Evolutionary conservation across 164 flowering plant species (phyloP), one percentile per base, ranked within the genome.

Genomic region (Piper betle): DNA sequence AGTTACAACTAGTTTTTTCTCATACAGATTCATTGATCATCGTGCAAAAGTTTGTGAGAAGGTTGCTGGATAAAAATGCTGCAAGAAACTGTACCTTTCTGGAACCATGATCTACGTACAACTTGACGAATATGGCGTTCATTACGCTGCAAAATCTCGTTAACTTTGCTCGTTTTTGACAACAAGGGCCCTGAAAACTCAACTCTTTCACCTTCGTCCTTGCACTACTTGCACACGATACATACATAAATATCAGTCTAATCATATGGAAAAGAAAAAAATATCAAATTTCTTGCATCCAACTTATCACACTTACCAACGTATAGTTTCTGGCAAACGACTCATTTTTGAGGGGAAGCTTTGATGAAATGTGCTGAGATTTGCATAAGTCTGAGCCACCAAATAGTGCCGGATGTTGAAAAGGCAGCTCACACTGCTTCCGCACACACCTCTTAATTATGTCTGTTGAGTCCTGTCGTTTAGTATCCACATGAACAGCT

Each of bases 121-220:
- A 85, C 85, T 62, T 82, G 92, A 62, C 99, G 88, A 64, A 90
- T 86, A 52, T 85, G 96, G 62, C 91, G 89, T 57, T 90, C 99
- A 57, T 86, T 93, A 72, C 75, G 79, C 66, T 85, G 80, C 64
- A 93, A 71, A 53, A 88, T 85, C 63, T 93, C 97, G 61, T 93
- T 96, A 55, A 90, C 75, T 80, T 73, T 78, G 55, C 82, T 73
- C n/a, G 88, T 62, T 62, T 93, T 96, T 67, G 89, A 72, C 63
- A 93, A 60, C 72, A 93, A 76, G 0, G 97, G 99, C 53, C 97
- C 99, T 15, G 97, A 93, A 73, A 80, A 93, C 71, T 93, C 96
- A 69, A 93, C 87, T 72, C 80, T 82, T 42, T 84, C 91, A 50
- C 66, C 86, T 55, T 80, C 72, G 64, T 86, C 86, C 69, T 81